Evolutionary conservation across 2,329 filamentous ascomycete species (phyloP), one percentile per base, ranked within the genome.

Genomic region (Talaromyces sp.): DNA sequence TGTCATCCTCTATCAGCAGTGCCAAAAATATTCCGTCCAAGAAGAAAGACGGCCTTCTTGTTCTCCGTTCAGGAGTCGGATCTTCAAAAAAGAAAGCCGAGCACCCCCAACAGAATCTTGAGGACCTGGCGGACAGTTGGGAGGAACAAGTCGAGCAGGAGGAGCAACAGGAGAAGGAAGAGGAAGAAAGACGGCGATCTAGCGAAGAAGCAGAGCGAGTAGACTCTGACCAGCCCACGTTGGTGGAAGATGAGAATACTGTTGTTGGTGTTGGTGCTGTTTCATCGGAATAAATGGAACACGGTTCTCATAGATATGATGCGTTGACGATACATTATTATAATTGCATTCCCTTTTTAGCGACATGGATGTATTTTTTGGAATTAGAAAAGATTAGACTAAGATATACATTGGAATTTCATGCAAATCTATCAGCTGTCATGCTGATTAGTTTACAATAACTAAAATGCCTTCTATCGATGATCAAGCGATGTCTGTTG

Each of bases 101-200:
- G 54, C 33, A 54, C 10, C 9, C 62, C 8, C 50, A 57, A 8
- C 61, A 41, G n/a, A 59, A 45, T 59, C 3, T 27, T n/a, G 67
- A 74, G 7, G 70, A 77, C 27, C 76, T 82, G 27, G 78, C 74
- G 11, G 81, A 82, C 68, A 77, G 77, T 67, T 82, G 81, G 79
- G 81, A 82, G 63, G 77, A 80, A 41, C 79, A 79, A 58, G 74
- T 80, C 50, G 77, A 80, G 63, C 77, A 75, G 54, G 77, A 82
- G 47, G 79, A 82, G 43, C 67, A 73, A 50, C 67, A 65, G 52
- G 35, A 66, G 43, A 69, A 52, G n/a, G 52, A 64, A 67, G 70
- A 65, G 56, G 61, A 66, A 60, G 58, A 62, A 27, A 57, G 22
- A 41, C 45, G 33, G 27, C 48, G 57, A 33, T 57, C 60, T 11